Evolutionary conservation across 257 asterid species (phyloP).

Genomic region (Ilex aquifolium): DNA sequence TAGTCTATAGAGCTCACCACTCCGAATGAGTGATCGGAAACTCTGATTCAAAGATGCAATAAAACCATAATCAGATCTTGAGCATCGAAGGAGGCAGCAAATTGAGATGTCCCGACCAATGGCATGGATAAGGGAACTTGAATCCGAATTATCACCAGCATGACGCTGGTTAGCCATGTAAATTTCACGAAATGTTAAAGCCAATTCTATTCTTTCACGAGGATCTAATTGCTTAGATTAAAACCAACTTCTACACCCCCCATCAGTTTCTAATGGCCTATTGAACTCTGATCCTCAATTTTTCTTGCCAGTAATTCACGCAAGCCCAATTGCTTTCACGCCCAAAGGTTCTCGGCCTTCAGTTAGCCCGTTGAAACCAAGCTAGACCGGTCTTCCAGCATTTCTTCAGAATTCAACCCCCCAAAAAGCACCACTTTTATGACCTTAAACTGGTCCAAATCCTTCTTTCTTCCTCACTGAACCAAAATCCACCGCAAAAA

Average conservation of each 20-base stretch:
- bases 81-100: constrained; percentile 64
- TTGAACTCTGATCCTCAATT: constrained; percentile 39
- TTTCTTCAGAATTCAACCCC: constrained; percentile 39
- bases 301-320: constrained; percentile 49
- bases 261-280: constrained; percentile 46
- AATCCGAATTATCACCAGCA: constrained; percentile 44
- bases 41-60: constrained; percentile 64
- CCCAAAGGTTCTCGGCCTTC: constrained; percentile 37
- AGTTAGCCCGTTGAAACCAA: constrained; percentile 60
- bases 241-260: constrained; percentile 24
- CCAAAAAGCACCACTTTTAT: constrained; percentile 19
- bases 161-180: constrained; percentile 16
- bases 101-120: constrained; percentile 85
- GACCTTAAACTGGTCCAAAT: constrained; percentile 6
- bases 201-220: constrained; percentile 16
- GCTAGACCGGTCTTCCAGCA: constrained; percentile 78
- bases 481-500: constrained; percentile 26
- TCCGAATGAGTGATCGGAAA: constrained; percentile 64
- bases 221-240: constrained; percentile 35
- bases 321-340: constrained; percentile 55
- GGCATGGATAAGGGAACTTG: constrained; percentile 57
- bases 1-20: constrained; percentile 62
- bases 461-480: constrained; percentile 18
- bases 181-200: constrained; percentile 28
- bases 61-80: constrained; percentile 81